Percentiles rank a stretch among this genome's conserved stretches.
Evolutionary conservation across 1,284 basidiomycete genomes (phyloP).

Genomic region (Austropuccinia psidii): DNA sequence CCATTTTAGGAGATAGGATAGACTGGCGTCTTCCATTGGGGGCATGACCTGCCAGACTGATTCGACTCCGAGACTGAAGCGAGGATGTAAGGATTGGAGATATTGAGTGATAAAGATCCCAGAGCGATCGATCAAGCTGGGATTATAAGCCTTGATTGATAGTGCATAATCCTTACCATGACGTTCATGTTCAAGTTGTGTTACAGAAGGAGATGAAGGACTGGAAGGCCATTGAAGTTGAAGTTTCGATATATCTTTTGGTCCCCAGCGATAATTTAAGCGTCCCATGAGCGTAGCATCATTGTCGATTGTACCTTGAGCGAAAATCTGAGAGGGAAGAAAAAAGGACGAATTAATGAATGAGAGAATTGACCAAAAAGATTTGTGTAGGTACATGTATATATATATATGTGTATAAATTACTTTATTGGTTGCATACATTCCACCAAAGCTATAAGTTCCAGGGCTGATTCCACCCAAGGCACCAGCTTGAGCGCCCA

Average conservation of each 20-base stretch:
- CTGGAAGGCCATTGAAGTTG: slow-evolving; percentile 65
- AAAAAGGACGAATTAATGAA: slow-evolving; percentile 35
- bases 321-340: slow-evolving; percentile 59
- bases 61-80: slow-evolving; percentile 83
- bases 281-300: slow-evolving; percentile 82
- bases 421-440: slow-evolving; percentile 80
- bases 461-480: slow-evolving; percentile 53
- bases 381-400: not conserved
- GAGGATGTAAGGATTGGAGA: slow-evolving; percentile 89
- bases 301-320: slow-evolving; percentile 91
- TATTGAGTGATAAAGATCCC: slow-evolving; percentile 91
- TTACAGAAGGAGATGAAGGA: slow-evolving; percentile 56
- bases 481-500: slow-evolving; percentile 57
- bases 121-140: slow-evolving; percentile 72
- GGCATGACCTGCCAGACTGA: slow-evolving; percentile 73
- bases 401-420: slow-evolving; percentile 39
- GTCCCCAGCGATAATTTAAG: slow-evolving; percentile 80
- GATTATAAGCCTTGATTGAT: slow-evolving; percentile 87
- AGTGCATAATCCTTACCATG: slow-evolving; percentile 78
- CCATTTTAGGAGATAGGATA: slow-evolving; percentile 80
- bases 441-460: slow-evolving; percentile 90
- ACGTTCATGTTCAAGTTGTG: slow-evolving; percentile 87
- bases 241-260: slow-evolving; percentile 71
- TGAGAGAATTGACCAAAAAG: not conserved
- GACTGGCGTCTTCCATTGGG: slow-evolving; percentile 62